Percentiles rank a stretch among this genome's conserved stretches.
Conservation (phyloP, 176 grass and related monocot species). For the Guadua angustifolia region DNA sequence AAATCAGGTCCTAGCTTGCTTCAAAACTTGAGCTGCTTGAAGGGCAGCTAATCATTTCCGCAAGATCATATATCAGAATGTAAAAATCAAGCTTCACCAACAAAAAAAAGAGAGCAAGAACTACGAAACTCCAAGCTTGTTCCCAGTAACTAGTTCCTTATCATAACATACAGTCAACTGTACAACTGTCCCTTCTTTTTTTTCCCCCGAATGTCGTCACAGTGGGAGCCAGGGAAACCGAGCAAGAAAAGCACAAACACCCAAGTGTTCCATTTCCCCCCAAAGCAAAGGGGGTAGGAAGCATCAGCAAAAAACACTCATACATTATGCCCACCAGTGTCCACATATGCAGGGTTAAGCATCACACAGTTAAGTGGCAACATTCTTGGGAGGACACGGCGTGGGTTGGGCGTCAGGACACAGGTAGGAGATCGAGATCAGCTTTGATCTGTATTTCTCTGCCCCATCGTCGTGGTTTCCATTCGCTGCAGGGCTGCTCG, state of each 20-base stretch:
- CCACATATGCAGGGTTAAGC: conserved; percentile 38
- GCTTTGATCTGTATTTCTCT: conserved; percentile 77
- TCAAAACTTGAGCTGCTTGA: neutral
- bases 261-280: conserved; percentile 3
- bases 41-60: neutral
- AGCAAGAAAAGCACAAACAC: conserved; percentile 28
- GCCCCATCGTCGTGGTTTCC: conserved; percentile 33
- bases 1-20: neutral
- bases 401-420: conserved; percentile 55
- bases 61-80: neutral
- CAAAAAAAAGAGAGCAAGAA: neutral
- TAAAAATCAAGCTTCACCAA: neutral
- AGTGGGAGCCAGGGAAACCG: conserved; percentile 8
- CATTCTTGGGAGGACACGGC: conserved; percentile 45
- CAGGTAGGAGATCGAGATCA: conserved; percentile 84
- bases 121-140: conserved; percentile 5
- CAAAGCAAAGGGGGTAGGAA: conserved; percentile 43
- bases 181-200: conserved; percentile 33
- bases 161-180: conserved; percentile 28
- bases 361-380: conserved; percentile 22
- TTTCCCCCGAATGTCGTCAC: conserved; percentile 6
- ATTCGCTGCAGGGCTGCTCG: conserved; percentile 30
- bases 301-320: conserved; percentile 34
- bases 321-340: conserved; percentile 41
- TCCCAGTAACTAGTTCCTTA: conserved; percentile 33